Percentiles rank a stretch among this genome's conserved stretches.
These are phyloP conservation scores for Mollisiaceae sp. DNA, from an alignment of 2,329 filamentous ascomycete species.

Conservation along the genomic window DNA sequence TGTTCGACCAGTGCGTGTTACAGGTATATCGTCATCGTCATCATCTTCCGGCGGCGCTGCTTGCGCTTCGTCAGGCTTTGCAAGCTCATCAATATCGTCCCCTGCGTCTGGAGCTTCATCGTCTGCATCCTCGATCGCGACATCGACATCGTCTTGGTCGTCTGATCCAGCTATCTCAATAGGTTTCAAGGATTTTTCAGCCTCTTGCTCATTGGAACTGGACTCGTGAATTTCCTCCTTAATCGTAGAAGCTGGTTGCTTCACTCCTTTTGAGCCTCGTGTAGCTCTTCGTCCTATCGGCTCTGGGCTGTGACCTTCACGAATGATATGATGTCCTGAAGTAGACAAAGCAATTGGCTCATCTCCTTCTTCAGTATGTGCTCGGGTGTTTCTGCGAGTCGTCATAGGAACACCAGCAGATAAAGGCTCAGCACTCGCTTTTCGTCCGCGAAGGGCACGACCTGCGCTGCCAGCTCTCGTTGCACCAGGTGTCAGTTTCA, in stretches of 20 bases:
- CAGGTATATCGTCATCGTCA: conserved; percentile 40
- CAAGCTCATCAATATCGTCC: conserved; percentile 30
- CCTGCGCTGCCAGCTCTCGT: conserved; percentile 40
- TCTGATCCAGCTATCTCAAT: conserved; percentile 39
- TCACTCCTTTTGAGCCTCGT: conserved; percentile 41
- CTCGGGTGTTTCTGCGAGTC: conserved; percentile 38
- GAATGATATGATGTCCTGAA: conserved; percentile 62
- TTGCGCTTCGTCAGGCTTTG: conserved; percentile 16
- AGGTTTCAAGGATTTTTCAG: conserved; percentile 30
- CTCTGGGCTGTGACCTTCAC: conserved; percentile 61
- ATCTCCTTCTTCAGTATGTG: conserved; percentile 53
- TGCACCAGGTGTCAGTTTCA: conserved; percentile 39
- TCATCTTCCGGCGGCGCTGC: conserved; percentile 39
- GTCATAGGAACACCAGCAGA: conserved; percentile 31
- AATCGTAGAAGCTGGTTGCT: conserved; percentile 41
- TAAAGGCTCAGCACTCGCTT: conserved; percentile 36
- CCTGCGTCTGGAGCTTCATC: conserved; percentile 30
- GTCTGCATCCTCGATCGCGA: conserved; percentile 20
- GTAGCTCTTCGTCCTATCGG: conserved; percentile 44
- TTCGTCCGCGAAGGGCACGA: conserved; percentile 29
- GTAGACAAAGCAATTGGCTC: conserved; percentile 64
- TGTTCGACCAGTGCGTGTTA: conserved; percentile 50
- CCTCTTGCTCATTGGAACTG: conserved; percentile 39
- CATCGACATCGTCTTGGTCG: conserved; percentile 36
- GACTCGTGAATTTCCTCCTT: conserved; percentile 44